phyloP scores from a whole-genome alignment of 768 basidiomycete genomes.

The Xanthoconium stramineum region DNA sequence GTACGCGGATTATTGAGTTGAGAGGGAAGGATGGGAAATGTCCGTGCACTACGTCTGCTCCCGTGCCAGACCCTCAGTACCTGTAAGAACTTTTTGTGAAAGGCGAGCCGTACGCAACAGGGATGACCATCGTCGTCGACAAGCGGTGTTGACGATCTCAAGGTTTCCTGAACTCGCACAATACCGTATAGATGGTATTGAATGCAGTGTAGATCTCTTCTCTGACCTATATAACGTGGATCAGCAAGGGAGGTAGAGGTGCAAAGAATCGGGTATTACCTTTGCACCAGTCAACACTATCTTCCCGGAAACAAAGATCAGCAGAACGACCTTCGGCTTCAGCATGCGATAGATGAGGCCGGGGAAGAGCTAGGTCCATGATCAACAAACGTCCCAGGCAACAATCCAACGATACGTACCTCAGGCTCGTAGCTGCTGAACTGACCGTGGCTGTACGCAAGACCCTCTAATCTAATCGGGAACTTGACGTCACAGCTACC shows the following conservation, averaged over 20 bases:
- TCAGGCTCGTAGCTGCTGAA: slow-evolving; percentile 98
- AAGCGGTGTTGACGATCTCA: slow-evolving; percentile 22
- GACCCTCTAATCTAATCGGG: slow-evolving; percentile 94
- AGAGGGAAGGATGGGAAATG: slow-evolving; percentile 31
- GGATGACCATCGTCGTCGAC: slow-evolving; percentile 1
- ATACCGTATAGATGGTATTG: slow-evolving; percentile 98
- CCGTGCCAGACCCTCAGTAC: slow-evolving; percentile 30
- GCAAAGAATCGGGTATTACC: slow-evolving; percentile 47
- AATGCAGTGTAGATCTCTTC: slow-evolving; percentile 99
- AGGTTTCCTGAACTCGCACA: slow-evolving; percentile 92
- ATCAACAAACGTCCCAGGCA: background rate
- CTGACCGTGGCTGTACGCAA: slow-evolving; percentile 96
- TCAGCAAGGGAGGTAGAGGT: slow-evolving; percentile 39
- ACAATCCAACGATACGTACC: slow-evolving; percentile 46
- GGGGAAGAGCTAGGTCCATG: slow-evolving; percentile 76
- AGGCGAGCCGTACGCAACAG: background rate
- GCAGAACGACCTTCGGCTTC: slow-evolving; percentile 96
- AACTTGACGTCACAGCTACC: slow-evolving; percentile 98
- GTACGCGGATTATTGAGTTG: slow-evolving; percentile 26
- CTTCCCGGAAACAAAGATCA: slow-evolving; percentile 99
- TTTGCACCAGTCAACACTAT: slow-evolving; percentile 99
- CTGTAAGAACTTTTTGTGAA: slow-evolving; percentile 22
- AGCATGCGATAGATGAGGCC: slow-evolving; percentile 99
- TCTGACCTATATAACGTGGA: slow-evolving; percentile 64
- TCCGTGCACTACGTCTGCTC: slow-evolving; percentile 38